A percentile compares a stretch with the other conserved stretches of the same genome.
These are phyloP conservation scores for Fomitopsis palustris DNA, from an alignment of 1,284 basidiomycete genomes.

Conservation along the genomic window DNA sequence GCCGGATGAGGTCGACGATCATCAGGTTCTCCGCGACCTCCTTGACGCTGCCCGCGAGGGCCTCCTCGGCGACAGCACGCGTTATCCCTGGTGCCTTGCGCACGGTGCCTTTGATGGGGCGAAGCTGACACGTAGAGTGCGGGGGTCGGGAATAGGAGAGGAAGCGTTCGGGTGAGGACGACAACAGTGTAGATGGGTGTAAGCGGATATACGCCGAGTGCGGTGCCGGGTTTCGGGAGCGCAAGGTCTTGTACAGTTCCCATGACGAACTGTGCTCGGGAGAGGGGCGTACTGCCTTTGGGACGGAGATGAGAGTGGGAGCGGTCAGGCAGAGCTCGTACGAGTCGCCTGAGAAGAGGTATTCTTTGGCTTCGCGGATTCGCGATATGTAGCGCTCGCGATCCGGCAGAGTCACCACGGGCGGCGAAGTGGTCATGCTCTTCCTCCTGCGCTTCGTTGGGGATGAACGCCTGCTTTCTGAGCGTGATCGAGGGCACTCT, in stretches of 20 bases:
- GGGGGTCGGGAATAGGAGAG: conserved; percentile 78
- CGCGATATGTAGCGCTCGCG: conserved; percentile 64
- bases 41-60: conserved; percentile 76
- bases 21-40: conserved; percentile 98
- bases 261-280: conserved; percentile 47
- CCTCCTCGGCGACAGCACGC: conserved; percentile 58
- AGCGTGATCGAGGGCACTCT: conserved; percentile 3
- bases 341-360: conserved; percentile 85
- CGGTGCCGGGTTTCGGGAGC: conserved; percentile 85
- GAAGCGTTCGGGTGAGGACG: conserved; percentile 93
- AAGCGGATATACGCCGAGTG: conserved; percentile 84
- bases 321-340: conserved; percentile 96
- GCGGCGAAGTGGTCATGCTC: conserved; percentile 13
- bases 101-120: conserved; percentile 94
- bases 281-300: conserved; percentile 26
- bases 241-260: conserved; percentile 71
- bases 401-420: conserved; percentile 48
- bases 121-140: conserved; percentile 70
- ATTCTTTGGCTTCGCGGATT: conserved; percentile 74
- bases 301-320: conserved; percentile 52
- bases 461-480: neutral
- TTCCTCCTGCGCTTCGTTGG: conserved; percentile 3
- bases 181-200: conserved; percentile 62
- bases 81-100: conserved; percentile 62
- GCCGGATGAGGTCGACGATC: conserved; percentile 97